phyloP scores from a whole-genome alignment of 441 rosid species.

The Pelargonium fulgidum region DNA sequence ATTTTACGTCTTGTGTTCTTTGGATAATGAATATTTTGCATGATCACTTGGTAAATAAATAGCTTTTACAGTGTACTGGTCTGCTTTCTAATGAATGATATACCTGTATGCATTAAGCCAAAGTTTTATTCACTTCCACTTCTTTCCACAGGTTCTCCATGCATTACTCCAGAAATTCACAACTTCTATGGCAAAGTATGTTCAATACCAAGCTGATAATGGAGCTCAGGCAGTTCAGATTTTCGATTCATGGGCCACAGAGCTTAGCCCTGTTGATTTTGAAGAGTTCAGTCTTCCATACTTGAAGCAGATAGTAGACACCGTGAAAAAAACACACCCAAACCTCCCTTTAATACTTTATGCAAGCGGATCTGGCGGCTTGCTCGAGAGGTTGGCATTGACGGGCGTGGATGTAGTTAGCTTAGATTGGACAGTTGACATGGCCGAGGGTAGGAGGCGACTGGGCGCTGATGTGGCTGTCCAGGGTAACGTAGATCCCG shows the following conservation, averaged over 20 bases:
- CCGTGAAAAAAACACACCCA: conserved; percentile 84
- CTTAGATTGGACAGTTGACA: conserved; percentile 96
- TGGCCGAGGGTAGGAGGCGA: conserved; percentile 89
- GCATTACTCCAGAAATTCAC: conserved; percentile 78
- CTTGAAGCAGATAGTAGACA: conserved; percentile 70
- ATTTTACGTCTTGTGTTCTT: not conserved
- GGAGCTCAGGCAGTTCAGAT: conserved; percentile 99
- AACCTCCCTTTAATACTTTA: conserved; percentile 77
- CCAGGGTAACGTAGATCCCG: conserved; percentile 91
- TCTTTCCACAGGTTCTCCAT: conserved; percentile 56
- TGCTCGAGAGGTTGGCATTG: conserved; percentile 75
- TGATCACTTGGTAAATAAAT: no score
- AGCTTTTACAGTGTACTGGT: not conserved
- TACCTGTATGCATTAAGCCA: not conserved
- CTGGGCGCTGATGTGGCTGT: conserved; percentile 67
- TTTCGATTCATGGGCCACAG: conserved; percentile 96
- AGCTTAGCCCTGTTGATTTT: conserved; percentile 89
- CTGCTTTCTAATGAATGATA: not conserved
- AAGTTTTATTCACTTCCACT: conserved; percentile 2
- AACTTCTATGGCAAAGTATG: conserved; percentile 73
- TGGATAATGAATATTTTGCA: no score
- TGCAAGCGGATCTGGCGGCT: conserved; percentile 89
- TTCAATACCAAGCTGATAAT: conserved; percentile 69
- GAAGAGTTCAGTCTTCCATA: conserved; percentile 89
- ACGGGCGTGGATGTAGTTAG: conserved; percentile 93